phyloP scores from a whole-genome alignment of 805 yeast species.

The Candida khao-thaluensis region DNA sequence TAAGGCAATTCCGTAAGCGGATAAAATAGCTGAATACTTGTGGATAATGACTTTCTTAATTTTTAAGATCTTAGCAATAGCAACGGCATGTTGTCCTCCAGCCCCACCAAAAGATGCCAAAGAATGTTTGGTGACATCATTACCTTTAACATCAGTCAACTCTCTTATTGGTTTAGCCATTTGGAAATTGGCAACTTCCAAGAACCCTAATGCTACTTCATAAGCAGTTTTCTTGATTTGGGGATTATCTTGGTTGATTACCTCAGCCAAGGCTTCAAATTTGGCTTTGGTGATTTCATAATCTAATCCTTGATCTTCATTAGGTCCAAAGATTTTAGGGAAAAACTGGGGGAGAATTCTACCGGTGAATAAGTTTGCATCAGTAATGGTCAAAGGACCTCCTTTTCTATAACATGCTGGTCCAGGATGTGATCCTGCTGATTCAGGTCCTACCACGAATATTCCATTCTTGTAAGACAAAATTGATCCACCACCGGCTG shows the following conservation, averaged over 20 bases:
- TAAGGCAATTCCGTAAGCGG: constrained; percentile 85
- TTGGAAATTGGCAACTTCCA: constrained; percentile 80
- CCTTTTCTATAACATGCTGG: constrained; percentile 85
- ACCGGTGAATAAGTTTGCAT: constrained; percentile 75
- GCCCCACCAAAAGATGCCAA: constrained; percentile 90
- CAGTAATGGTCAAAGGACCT: constrained; percentile 83
- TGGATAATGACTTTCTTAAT: constrained; percentile 70
- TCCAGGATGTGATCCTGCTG: constrained; percentile 87
- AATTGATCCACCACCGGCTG: constrained; percentile 43
- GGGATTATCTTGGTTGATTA: constrained; percentile 53
- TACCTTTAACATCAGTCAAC: constrained; percentile 82
- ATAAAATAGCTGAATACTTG: constrained; percentile 75
- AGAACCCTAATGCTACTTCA: constrained; percentile 77
- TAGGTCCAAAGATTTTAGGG: constrained; percentile 81
- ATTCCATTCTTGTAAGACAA: constrained; percentile 26
- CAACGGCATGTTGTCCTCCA: constrained; percentile 87
- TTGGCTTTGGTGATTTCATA: constrained; percentile 46
- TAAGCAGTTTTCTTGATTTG: constrained; percentile 50
- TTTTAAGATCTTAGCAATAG: constrained; percentile 71
- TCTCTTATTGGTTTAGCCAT: constrained; percentile 89
- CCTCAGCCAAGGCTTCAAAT: constrained; percentile 53
- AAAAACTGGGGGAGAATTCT: constrained; percentile 70
- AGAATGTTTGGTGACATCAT: constrained; percentile 60
- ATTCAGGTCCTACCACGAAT: constrained; percentile 82
- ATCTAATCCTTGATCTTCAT: constrained; percentile 71